A percentile compares a stretch with the other conserved stretches of the same genome.
Evolutionary conservation across 768 basidiomycete genomes (phyloP).

Genomic region (Krasilnikovozyma curviuscula): DNA sequence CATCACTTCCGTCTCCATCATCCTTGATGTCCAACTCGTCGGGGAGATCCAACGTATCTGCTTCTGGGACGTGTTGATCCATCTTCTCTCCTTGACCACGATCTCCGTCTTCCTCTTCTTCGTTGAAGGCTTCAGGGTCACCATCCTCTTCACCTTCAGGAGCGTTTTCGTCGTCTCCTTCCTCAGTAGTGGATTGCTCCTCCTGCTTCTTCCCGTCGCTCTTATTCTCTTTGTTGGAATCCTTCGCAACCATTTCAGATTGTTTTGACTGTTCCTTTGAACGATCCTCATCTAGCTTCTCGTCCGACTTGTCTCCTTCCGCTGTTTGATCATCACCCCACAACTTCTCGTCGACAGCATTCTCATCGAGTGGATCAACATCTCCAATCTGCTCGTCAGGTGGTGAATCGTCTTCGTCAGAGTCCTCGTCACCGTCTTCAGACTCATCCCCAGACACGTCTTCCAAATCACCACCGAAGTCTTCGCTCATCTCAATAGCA

Average conservation of each 20-base stretch:
- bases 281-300: constrained; percentile 13
- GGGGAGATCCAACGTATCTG: constrained; percentile 68
- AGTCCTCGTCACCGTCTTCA: constrained; percentile 32
- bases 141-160: constrained; percentile 11
- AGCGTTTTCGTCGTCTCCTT: constrained; percentile 13
- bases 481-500: constrained; percentile 76
- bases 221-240: constrained; percentile 25
- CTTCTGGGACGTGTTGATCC: constrained; percentile 58
- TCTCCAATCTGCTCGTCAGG: constrained; percentile 69
- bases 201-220: constrained; percentile 17
- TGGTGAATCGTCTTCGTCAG: constrained; percentile 32
- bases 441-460: constrained; percentile 33
- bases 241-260: constrained; percentile 64
- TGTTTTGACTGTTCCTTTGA: constrained; percentile 26
- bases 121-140: constrained; percentile 9
- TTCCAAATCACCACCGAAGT: constrained; percentile 71
- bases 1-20: constrained; percentile 25
- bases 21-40: constrained; percentile 54
- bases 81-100: constrained; percentile 33
- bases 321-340: constrained; percentile 61
- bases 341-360: constrained; percentile 81
- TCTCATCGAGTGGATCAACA: constrained; percentile 61
- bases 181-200: constrained; percentile 18
- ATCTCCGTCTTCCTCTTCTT: constrained; percentile 22
- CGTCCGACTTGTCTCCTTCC: constrained; percentile 22